phyloP scores from a whole-genome alignment of 768 basidiomycete genomes.

The Kwoniella pini region DNA sequence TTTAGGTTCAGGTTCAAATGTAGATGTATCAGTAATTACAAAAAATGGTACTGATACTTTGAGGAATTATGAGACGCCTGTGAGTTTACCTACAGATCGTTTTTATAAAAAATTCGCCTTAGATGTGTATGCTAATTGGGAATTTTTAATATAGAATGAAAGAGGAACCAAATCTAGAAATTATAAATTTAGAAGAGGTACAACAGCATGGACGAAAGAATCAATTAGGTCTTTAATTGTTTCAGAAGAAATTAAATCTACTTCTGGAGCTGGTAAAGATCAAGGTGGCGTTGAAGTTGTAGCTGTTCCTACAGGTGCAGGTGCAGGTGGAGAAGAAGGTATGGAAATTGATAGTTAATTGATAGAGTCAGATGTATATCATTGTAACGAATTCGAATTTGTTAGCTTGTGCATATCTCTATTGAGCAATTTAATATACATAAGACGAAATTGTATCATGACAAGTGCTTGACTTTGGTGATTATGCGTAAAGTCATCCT shows the following conservation, averaged over 20 bases:
- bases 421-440: no score
- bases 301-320: conserved; percentile 34
- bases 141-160: no score
- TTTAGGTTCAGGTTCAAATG: conserved; percentile 96
- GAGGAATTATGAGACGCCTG: conserved; percentile 87
- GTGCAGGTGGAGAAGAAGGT: conserved; percentile 41
- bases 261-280: conserved; percentile 44
- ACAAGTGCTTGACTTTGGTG: no score
- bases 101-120: not conserved
- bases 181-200: conserved; percentile 72
- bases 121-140: not conserved
- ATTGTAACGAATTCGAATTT: not conserved
- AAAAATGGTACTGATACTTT: conserved; percentile 84
- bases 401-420: conserved; percentile 1
- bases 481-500: no score
- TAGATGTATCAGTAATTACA: conserved; percentile 95
- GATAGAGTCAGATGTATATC: conserved; percentile 8
- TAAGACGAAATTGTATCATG: no score
- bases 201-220: conserved; percentile 87
- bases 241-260: conserved; percentile 64
- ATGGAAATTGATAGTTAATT: conserved; percentile 48
- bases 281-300: conserved; percentile 31
- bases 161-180: conserved; percentile 52
- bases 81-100: conserved; percentile 27
- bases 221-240: conserved; percentile 70